Percentiles rank a stretch among this genome's conserved stretches.
These are phyloP conservation scores for Penicillium brevicompactum DNA, from an alignment of 2,329 filamentous ascomycete species.

Conservation along the genomic window DNA sequence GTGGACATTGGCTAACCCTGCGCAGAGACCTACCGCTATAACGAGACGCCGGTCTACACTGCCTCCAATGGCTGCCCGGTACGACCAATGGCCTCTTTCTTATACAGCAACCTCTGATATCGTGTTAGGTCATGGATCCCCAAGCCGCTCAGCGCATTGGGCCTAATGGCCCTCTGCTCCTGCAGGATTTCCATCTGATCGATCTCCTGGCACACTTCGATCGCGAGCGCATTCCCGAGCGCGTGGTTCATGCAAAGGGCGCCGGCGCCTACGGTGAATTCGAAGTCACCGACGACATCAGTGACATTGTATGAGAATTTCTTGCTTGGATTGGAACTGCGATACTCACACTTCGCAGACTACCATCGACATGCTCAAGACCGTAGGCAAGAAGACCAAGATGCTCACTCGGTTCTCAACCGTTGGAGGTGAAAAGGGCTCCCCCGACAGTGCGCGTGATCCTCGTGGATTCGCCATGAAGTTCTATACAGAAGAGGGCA, in stretches of 20 bases:
- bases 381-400: conserved; percentile 69
- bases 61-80: conserved; percentile 61
- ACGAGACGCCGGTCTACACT: conserved; percentile 61
- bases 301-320: conserved; percentile 43
- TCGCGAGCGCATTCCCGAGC: conserved; percentile 44
- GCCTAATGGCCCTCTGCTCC: conserved; percentile 59
- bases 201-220: conserved; percentile 57
- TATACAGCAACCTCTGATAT: conserved; percentile 1
- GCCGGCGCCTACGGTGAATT: conserved; percentile 47
- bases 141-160: conserved; percentile 58
- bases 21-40: conserved; percentile 52
- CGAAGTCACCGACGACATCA: conserved; percentile 52
- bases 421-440: conserved; percentile 72
- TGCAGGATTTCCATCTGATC: conserved; percentile 68
- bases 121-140: conserved; percentile 52
- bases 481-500: conserved; percentile 73
- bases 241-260: conserved; percentile 48
- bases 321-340: neutral
- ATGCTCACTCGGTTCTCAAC: conserved; percentile 72
- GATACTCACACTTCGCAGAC: conserved; percentile 27
- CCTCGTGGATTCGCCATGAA: conserved; percentile 73
- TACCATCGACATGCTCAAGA: conserved; percentile 53
- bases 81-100: neutral
- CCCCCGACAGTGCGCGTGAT: conserved; percentile 71
- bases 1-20: neutral